These are phyloP conservation scores for Chlorencoelia australis DNA, from an alignment of 2,329 filamentous ascomycete species.

Conservation along the genomic window DNA sequence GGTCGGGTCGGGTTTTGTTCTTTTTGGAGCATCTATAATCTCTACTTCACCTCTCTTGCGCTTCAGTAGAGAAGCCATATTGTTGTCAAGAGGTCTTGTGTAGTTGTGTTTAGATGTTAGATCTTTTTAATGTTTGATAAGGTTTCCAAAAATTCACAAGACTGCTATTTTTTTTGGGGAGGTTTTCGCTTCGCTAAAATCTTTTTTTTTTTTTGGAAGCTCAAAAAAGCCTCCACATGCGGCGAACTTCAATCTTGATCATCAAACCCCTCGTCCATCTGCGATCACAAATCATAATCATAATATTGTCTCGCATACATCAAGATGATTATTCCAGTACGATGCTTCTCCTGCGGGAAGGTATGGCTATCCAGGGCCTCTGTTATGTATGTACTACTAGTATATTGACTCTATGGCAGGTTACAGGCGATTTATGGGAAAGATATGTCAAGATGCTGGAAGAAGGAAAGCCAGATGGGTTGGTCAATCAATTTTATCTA, in stretches of 20 bases:
- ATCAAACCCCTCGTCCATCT: no score
- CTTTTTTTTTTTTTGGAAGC: no score
- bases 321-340: constrained; percentile 96
- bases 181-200: no score
- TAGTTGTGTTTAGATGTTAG: no score
- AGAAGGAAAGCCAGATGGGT: constrained; percentile 66
- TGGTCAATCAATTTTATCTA: constrained; percentile 28
- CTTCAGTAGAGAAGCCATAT: constrained; percentile 28
- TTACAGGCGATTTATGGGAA: constrained; percentile 96
- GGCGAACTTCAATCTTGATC: constrained; percentile 5
- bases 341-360: constrained; percentile 99
- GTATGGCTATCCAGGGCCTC: constrained; percentile 39
- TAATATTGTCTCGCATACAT: no score
- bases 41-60: constrained; percentile 27
- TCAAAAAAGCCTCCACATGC: constrained; percentile 8
- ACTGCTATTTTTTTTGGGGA: no score
- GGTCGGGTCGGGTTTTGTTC: constrained; percentile 20
- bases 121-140: no score
- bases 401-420: constrained; percentile 41
- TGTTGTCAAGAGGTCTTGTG: constrained; percentile 24
- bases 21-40: constrained; percentile 21
- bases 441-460: constrained; percentile 84
- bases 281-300: no score
- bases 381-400: constrained; percentile 3
- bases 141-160: no score